Conservation (phyloP, 73 alveolate genomes). For the Paramecium sonneborni region DNA sequence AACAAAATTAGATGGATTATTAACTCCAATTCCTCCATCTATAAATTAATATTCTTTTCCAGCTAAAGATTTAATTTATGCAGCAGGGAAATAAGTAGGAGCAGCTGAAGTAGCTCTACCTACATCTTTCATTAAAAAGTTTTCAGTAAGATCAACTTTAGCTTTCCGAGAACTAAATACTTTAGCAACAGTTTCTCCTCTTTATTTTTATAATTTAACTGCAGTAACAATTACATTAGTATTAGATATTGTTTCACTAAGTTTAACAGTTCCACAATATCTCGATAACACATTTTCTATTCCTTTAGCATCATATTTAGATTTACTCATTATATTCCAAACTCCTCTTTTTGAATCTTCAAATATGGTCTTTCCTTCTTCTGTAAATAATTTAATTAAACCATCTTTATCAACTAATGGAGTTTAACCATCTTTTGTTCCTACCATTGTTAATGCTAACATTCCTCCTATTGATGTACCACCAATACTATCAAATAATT, state of each 20-base stretch:
- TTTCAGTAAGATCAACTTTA: conserved; percentile 19
- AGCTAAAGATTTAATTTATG: conserved; percentile 51
- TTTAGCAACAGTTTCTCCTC: conserved; percentile 45
- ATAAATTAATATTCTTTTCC: conserved; percentile 36
- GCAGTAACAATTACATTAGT: conserved; percentile 60
- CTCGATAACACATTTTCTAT: conserved; percentile 24
- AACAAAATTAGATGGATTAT: conserved; percentile 59
- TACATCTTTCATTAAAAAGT: conserved; percentile 60
- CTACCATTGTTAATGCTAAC: conserved; percentile 51
- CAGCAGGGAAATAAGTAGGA: conserved; percentile 64
- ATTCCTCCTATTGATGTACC: conserved; percentile 67
- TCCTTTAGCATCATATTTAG: conserved; percentile 61
- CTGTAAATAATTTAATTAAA: conserved; percentile 1
- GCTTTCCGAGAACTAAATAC: conserved; percentile 57
- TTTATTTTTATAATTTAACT: conserved; percentile 27
- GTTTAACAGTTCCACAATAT: conserved; percentile 24
- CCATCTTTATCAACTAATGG: conserved; percentile 56
- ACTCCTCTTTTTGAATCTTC: conserved; percentile 40
- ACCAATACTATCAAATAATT: conserved; percentile 59
- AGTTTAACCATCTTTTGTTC: conserved; percentile 35
- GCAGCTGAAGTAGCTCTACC: conserved; percentile 69
- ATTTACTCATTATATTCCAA: conserved; percentile 12
- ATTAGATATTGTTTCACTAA: conserved; percentile 34
- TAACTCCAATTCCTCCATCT: conserved; percentile 64
- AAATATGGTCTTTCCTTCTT: conserved; percentile 45